Percentiles rank a stretch among this genome's conserved stretches.
Conservation (phyloP, 805 yeast species). For the Candida glaebosa region DNA sequence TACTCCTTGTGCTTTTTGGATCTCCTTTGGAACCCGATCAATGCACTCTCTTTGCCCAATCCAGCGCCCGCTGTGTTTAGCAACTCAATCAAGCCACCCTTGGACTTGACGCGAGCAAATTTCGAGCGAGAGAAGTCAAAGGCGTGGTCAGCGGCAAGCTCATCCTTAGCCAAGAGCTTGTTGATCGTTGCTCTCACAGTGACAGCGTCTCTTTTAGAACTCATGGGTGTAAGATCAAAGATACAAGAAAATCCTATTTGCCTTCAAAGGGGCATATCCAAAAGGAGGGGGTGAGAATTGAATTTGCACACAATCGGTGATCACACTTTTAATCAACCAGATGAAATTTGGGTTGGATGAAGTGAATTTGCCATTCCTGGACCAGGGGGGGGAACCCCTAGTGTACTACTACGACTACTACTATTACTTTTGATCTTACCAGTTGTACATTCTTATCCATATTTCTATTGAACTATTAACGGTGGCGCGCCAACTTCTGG, state of each 20-base stretch:
- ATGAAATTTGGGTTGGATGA: no score
- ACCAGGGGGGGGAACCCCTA: no score
- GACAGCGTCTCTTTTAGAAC: slow-evolving; percentile 7
- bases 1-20: slow-evolving; percentile 45
- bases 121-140: slow-evolving; percentile 12
- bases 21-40: slow-evolving; percentile 29
- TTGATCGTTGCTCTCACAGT: slow-evolving; percentile 12
- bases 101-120: slow-evolving; percentile 8
- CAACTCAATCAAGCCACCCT: slow-evolving; percentile 7
- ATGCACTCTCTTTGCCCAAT: slow-evolving; percentile 5
- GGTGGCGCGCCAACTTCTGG: no score
- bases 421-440: no score
- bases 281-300: not conserved
- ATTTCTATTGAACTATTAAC: no score
- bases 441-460: no score
- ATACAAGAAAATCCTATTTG: not conserved
- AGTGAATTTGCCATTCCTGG: no score
- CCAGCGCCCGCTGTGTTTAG: slow-evolving; percentile 4
- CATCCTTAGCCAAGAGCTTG: slow-evolving; percentile 4
- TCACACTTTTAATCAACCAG: not conserved
- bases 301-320: no score
- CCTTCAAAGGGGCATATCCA: not conserved
- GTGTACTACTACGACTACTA: not conserved
- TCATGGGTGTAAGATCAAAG: slow-evolving; percentile 4
- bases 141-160: slow-evolving; percentile 8